phyloP scores from a whole-genome alignment of 2,329 filamentous ascomycete genomes.

The Volutella citrinella region DNA sequence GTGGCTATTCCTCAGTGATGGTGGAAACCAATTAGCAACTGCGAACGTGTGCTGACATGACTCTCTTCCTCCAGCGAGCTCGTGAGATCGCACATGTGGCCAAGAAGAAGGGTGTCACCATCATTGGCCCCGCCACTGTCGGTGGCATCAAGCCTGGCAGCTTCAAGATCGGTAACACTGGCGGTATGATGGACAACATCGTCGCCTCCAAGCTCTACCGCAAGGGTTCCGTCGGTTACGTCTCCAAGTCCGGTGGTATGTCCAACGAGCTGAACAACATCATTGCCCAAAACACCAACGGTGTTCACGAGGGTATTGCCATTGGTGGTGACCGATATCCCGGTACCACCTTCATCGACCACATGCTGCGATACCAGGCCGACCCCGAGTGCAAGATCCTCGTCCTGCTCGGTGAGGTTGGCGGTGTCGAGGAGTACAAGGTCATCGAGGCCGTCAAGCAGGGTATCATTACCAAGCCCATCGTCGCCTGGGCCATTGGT shows the following conservation, averaged over 20 bases:
- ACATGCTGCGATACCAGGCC: slow-evolving; percentile 92
- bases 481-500: slow-evolving; percentile 98
- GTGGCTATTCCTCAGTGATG: slow-evolving; percentile 6
- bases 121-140: slow-evolving; percentile 96
- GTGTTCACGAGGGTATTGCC: slow-evolving; percentile 98
- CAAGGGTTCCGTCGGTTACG: slow-evolving; percentile 96
- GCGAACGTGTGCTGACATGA: too few relatives aligned
- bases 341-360: slow-evolving; percentile 98
- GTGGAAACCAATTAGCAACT: too few relatives aligned
- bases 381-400: slow-evolving; percentile 98
- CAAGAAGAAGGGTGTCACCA: slow-evolving; percentile 97
- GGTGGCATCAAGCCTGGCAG: slow-evolving; percentile 99
- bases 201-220: slow-evolving; percentile 99
- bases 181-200: slow-evolving; percentile 99
- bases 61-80: slow-evolving; percentile 85
- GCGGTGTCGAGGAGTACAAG: slow-evolving; percentile 99
- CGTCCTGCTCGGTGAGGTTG: slow-evolving; percentile 92
- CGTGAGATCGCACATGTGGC: slow-evolving; percentile 97
- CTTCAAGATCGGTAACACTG: slow-evolving; percentile 99
- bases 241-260: slow-evolving; percentile 99
- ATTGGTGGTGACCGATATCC: slow-evolving; percentile 99
- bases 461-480: slow-evolving; percentile 94
- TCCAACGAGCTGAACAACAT: slow-evolving; percentile 99
- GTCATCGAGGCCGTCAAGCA: slow-evolving; percentile 97
- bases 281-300: slow-evolving; percentile 91